Percentiles rank a stretch among this genome's conserved stretches.
phyloP scores from a whole-genome alignment of 805 yeast genomes.

The Starmerella apicola region DNA sequence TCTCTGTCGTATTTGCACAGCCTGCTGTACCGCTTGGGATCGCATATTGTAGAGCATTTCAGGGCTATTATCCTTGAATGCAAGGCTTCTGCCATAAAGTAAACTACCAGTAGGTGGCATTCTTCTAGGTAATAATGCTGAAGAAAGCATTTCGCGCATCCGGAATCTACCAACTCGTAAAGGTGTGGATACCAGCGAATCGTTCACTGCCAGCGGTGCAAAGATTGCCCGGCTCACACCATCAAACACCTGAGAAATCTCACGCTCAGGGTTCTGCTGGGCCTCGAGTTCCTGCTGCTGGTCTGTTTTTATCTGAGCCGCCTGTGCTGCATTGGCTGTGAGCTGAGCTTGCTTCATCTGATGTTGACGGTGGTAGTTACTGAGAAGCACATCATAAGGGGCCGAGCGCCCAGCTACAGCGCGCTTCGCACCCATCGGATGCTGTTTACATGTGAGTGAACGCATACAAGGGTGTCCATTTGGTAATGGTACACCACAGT shows the following conservation, averaged over 20 bases:
- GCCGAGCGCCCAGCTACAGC: slow-evolving; percentile 90
- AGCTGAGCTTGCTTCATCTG: slow-evolving; percentile 50
- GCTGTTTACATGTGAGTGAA: slow-evolving; percentile 91
- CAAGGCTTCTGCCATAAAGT: slow-evolving; percentile 68
- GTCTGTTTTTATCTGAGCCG: slow-evolving; percentile 13
- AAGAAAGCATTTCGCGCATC: slow-evolving; percentile 89
- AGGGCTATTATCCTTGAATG: slow-evolving; percentile 59
- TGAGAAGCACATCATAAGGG: slow-evolving; percentile 76
- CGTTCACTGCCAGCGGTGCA: slow-evolving; percentile 63
- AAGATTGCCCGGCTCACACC: slow-evolving; percentile 52
- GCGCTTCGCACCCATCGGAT: slow-evolving; percentile 96
- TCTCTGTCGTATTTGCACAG: slow-evolving; percentile 8
- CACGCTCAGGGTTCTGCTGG: slow-evolving; percentile 33
- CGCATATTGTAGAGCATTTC: slow-evolving; percentile 33
- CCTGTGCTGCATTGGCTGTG: slow-evolving; percentile 14
- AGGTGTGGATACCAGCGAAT: slow-evolving; percentile 48
- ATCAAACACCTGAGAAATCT: slow-evolving; percentile 78
- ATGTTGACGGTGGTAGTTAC: slow-evolving; percentile 82
- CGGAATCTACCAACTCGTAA: slow-evolving; percentile 58
- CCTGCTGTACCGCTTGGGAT: slow-evolving; percentile 27
- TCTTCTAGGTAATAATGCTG: slow-evolving; percentile 44
- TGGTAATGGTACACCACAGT: slow-evolving; percentile 90
- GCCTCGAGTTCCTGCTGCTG: slow-evolving; percentile 18
- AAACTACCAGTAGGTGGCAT: slow-evolving; percentile 37
- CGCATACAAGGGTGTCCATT: slow-evolving; percentile 95